Conservation (phyloP, 306 rosid genomes). For the Corylus avellana region DNA sequence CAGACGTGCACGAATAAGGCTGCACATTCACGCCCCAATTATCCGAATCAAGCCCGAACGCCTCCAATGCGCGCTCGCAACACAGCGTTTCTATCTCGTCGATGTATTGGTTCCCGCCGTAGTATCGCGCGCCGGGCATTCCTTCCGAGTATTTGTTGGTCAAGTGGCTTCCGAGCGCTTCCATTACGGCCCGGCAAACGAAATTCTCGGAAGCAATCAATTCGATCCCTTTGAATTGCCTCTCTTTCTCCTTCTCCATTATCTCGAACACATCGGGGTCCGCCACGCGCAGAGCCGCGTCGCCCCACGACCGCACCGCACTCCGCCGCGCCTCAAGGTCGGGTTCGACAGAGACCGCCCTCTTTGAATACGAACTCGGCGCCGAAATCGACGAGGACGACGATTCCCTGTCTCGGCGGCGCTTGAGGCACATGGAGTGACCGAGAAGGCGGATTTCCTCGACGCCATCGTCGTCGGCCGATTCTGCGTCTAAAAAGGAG, state of each 20-base stretch:
- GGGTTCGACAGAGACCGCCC: constrained; percentile 38
- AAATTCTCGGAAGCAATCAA: constrained; percentile 92
- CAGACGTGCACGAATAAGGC: constrained; percentile 92
- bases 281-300: constrained; percentile 55
- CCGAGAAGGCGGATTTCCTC: constrained; percentile 85
- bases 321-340: constrained; percentile 61
- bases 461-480: constrained; percentile 50
- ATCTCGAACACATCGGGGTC: constrained; percentile 69
- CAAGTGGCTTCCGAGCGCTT: constrained; percentile 90
- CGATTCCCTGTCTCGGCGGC: constrained; percentile 67
- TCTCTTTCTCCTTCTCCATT: constrained; percentile 81
- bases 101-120: constrained; percentile 76
- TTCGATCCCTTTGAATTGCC: constrained; percentile 82
- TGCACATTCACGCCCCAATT: constrained; percentile 94
- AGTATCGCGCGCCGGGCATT: constrained; percentile 83
- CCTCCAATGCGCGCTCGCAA: constrained; percentile 75
- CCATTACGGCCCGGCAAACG: constrained; percentile 82
- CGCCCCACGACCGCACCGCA: constrained; percentile 73
- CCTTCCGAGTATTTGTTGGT: constrained; percentile 94
- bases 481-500: constrained; percentile 16
- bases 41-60: constrained; percentile 63
- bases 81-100: constrained; percentile 84
- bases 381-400: constrained; percentile 36
- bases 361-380: constrained; percentile 19
- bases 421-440: constrained; percentile 83